phyloP scores from a whole-genome alignment of 345 rosid genomes.

The Eucalyptus caleyi region DNA sequence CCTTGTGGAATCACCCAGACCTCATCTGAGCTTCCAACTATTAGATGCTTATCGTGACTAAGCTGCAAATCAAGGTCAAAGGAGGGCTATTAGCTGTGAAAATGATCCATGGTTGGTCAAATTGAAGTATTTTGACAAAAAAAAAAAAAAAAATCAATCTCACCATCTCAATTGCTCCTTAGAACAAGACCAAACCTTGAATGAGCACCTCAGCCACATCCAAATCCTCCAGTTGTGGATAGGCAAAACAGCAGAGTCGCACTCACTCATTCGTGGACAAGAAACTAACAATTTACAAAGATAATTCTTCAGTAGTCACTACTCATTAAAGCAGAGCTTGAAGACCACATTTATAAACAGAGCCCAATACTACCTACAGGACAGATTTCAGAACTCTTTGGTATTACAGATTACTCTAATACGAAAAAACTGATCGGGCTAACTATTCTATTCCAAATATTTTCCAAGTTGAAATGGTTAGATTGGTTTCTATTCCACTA shows the following conservation, averaged over 20 bases:
- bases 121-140: not conserved
- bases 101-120: not conserved
- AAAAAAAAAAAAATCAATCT: not conserved
- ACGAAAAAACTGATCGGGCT: not conserved
- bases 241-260: not conserved
- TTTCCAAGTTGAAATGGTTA: not conserved
- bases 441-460: not conserved
- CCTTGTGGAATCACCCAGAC: not conserved
- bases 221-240: not conserved
- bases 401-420: not conserved
- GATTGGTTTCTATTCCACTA: not conserved
- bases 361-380: not conserved
- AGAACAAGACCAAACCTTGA: not conserved
- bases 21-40: not conserved
- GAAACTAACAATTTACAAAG: not conserved
- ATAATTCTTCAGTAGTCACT: not conserved
- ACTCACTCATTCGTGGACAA: not conserved
- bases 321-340: not conserved
- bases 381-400: not conserved
- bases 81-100: not conserved
- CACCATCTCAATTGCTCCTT: not conserved
- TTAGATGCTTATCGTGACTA: not conserved
- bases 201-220: not conserved
- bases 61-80: not conserved
- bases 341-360: not conserved